phyloP scores from a whole-genome alignment of 2,329 filamentous ascomycete species.

The Aspergillus sp. region DNA sequence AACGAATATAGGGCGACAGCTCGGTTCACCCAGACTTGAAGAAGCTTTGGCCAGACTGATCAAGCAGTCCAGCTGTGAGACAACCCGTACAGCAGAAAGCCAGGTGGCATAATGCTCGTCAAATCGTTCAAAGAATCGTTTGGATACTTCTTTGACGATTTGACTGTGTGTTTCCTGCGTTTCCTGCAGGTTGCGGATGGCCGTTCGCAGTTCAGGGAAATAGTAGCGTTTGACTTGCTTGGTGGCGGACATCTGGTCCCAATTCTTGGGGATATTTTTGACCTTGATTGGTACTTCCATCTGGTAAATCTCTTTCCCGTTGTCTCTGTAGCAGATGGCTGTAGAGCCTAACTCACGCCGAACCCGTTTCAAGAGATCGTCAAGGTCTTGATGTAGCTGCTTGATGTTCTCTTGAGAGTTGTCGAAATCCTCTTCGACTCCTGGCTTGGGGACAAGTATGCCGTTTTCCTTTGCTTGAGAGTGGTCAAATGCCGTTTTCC shows the following conservation, averaged over 20 bases:
- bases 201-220: constrained; percentile 74
- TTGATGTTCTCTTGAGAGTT: constrained; percentile 73
- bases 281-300: constrained; percentile 83
- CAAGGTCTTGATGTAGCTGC: constrained; percentile 71
- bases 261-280: constrained; percentile 77
- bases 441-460: constrained; percentile 78
- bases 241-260: constrained; percentile 97
- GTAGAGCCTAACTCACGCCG: constrained; percentile 73
- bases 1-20: constrained; percentile 84
- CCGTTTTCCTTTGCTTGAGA: constrained; percentile 74
- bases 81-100: constrained; percentile 84
- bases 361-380: constrained; percentile 68
- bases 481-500: constrained; percentile 91
- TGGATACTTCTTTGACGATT: constrained; percentile 81
- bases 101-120: constrained; percentile 82
- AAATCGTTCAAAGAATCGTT: constrained; percentile 82
- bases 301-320: constrained; percentile 97
- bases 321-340: constrained; percentile 73
- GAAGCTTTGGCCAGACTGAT: constrained; percentile 92
- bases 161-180: constrained; percentile 92
- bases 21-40: constrained; percentile 76
- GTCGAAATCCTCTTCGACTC: constrained; percentile 92
- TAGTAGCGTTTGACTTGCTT: constrained; percentile 91
- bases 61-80: constrained; percentile 91
- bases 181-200: constrained; percentile 88